Conservation (phyloP, 2,329 filamentous ascomycete species). For the Davidsoniella neocaledoniae region DNA sequence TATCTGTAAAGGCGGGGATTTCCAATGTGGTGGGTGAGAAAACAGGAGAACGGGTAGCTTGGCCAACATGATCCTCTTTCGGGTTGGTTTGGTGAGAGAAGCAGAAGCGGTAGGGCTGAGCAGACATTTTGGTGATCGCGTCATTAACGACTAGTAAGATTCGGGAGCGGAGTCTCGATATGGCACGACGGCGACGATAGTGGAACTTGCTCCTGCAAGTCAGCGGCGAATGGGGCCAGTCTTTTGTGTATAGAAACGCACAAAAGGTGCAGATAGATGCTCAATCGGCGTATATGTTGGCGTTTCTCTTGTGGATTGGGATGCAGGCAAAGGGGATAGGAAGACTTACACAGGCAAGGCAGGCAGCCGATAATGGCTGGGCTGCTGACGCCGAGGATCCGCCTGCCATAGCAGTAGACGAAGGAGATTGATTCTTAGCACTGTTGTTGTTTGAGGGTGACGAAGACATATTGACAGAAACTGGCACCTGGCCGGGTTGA, state of each 20-base stretch:
- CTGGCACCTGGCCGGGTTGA: not conserved
- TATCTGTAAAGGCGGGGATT: not conserved
- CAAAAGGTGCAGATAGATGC: too few relatives aligned
- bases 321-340: not conserved
- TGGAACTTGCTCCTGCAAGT: not conserved
- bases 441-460: constrained; percentile 2
- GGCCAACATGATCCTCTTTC: too few relatives aligned
- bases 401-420: not conserved
- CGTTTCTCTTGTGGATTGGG: not conserved
- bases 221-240: not conserved
- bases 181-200: not conserved
- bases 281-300: not conserved
- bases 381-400: not conserved
- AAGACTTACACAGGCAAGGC: constrained; percentile 35
- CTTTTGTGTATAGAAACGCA: too few relatives aligned
- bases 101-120: too few relatives aligned
- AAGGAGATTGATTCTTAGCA: not conserved
- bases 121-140: constrained; percentile 3
- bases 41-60: not conserved
- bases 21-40: not conserved
- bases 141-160: constrained; percentile 5
- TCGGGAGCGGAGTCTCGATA: constrained; percentile 1
- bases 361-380: constrained; percentile 30
- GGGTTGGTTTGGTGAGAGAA: too few relatives aligned
- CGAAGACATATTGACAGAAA: constrained; percentile 1